phyloP scores from a whole-genome alignment of 225 moss, liverwort and hornwort species.

The Rhytidiadelphus loreus region DNA sequence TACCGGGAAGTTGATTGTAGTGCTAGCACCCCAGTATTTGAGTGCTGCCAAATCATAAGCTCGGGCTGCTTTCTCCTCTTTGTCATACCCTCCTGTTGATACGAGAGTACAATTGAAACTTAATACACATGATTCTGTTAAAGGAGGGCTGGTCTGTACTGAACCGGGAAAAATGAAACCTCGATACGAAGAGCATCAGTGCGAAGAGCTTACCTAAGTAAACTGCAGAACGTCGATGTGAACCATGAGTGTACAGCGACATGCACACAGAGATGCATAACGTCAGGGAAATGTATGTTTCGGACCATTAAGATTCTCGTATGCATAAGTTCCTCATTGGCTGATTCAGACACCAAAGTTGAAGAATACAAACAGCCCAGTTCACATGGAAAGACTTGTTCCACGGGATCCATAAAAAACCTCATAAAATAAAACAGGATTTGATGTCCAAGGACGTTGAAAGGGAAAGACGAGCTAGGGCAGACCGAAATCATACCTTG shows the following conservation, averaged over 20 bases:
- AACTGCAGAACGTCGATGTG: constrained; percentile 26
- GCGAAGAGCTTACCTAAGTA: constrained; percentile 40
- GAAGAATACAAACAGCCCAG: background rate
- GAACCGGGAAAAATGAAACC: background rate
- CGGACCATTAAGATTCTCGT: background rate
- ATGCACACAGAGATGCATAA: constrained; percentile 10
- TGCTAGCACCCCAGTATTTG: constrained; percentile 96
- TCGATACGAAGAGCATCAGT: background rate
- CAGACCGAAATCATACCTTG: constrained; percentile 46
- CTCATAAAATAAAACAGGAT: background rate
- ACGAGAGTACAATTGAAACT: background rate
- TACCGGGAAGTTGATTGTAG: constrained; percentile 98
- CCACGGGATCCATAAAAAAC: background rate
- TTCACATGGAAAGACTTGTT: background rate
- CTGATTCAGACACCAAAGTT: background rate
- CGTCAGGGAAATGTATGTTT: background rate
- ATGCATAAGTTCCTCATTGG: background rate
- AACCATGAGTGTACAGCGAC: background rate
- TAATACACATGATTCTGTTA: background rate
- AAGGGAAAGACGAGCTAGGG: background rate
- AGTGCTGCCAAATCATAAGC: constrained; percentile 96
- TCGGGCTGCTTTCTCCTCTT: constrained; percentile 95
- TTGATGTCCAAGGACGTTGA: background rate
- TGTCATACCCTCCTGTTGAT: constrained; percentile 84
- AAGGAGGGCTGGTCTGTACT: background rate